These are phyloP conservation scores for Sparassis latifolia DNA, from an alignment of 1,284 basidiomycete species.

Conservation along the genomic window DNA sequence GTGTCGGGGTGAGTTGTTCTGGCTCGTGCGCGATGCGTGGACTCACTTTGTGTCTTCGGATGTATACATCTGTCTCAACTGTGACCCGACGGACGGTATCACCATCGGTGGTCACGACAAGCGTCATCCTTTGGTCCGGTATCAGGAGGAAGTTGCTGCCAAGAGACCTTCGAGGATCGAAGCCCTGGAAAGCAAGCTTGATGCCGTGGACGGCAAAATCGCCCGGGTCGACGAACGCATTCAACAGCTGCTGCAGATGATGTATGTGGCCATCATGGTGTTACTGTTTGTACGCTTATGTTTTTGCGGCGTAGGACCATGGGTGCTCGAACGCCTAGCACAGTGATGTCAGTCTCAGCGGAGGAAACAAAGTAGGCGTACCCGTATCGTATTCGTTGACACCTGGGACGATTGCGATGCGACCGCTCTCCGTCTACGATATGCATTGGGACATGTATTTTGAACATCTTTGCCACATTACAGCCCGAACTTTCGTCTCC, in stretches of 20 bases:
- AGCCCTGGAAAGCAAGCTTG: background rate
- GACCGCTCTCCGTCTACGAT: too few relatives aligned
- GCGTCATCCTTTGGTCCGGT: background rate
- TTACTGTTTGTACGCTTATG: too few relatives aligned
- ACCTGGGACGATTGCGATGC: too few relatives aligned
- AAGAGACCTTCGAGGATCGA: background rate
- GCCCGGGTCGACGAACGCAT: background rate
- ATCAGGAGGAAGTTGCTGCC: background rate
- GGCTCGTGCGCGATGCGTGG: background rate
- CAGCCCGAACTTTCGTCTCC: too few relatives aligned
- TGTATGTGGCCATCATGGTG: background rate
- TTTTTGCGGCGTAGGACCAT: too few relatives aligned
- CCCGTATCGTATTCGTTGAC: too few relatives aligned
- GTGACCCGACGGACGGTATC: conserved; percentile 7
- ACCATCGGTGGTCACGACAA: background rate
- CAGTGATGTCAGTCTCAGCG: too few relatives aligned
- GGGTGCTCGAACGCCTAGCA: too few relatives aligned
- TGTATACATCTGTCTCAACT: conserved; percentile 13
- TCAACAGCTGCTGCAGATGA: background rate
- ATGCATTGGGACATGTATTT: conserved; percentile 12
- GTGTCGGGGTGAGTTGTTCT: background rate
- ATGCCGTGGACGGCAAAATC: background rate
- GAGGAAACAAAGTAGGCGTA: too few relatives aligned
- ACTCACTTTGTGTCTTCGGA: background rate
- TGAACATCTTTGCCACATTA: too few relatives aligned